Evolutionary conservation across 108 stramenopile species (phyloP), one percentile per base, ranked within the genome.

Genomic region (Nannochloropsis salina): DNA sequence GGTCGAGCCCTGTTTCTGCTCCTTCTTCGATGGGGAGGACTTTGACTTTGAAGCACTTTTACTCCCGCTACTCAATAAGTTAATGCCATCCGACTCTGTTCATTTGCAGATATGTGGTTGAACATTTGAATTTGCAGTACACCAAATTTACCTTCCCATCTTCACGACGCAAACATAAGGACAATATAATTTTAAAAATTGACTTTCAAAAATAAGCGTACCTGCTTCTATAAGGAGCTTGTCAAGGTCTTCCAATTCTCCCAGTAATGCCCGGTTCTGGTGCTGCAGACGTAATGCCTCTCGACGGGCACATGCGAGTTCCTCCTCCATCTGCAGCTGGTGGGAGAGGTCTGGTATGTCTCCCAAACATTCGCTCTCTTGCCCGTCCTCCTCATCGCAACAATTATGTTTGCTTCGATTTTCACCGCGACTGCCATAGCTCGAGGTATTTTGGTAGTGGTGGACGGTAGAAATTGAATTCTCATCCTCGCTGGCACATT

Each of bases 141-240:
- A 31, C 31, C 31, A 31, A 31, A 31, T 31, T 31, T 1, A 31
- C 31, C n/a, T n/a, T n/a, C 31, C 31, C 31, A 31, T 31, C 31
- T 31, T 31, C 31, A 31, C 31, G 31, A 31, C 31, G 31, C 15
- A 6, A 74, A 74, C 2, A 51, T 74, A 74, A 74, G 2, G n/a
- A 74, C 20, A 74, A 74, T 3, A 74, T 6, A 6, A 6, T n/a
- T 31, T 31, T 31, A 31, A 31, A 31, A 31, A 31, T 31, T 31
- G 31, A n/a, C 8, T 15, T 74, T 74, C 61, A 6, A 3, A 0
- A 8, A 74, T 74, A 74, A 74, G n/a, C 61, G 61, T 6, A 74
- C 61, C 61, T n/a, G 61, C 61, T 74, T 74, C 61, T n/a, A 74
- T n/a, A n/a, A 74, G 61, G 20, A 74, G 61, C n/a, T 74, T 74